Percentiles rank a stretch among this genome's conserved stretches.
These are phyloP conservation scores for Aspergillus arachidicola DNA, from an alignment of 2,329 filamentous ascomycete genomes.

Conservation along the genomic window DNA sequence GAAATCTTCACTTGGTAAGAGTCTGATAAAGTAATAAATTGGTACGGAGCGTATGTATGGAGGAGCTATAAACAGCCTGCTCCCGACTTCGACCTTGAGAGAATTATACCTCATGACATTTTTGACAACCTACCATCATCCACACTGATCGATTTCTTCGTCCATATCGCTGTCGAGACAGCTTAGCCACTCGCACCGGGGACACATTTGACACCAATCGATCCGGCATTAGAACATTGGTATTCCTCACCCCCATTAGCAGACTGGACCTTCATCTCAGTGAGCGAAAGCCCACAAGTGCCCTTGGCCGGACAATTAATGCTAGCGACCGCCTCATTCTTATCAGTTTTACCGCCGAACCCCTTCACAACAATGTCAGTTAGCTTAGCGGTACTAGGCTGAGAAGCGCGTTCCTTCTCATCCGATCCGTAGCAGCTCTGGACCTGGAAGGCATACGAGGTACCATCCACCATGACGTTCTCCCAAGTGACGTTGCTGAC, in stretches of 20 bases:
- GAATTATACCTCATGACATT: too few relatives aligned
- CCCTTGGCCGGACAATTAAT: neutral
- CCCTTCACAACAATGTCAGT: neutral
- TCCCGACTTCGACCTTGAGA: too few relatives aligned
- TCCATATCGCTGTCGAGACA: neutral
- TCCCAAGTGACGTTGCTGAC: slow-evolving; percentile 9
- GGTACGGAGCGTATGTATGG: too few relatives aligned
- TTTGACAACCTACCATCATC: too few relatives aligned
- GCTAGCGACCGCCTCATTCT: neutral
- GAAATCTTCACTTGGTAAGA: too few relatives aligned
- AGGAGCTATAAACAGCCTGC: too few relatives aligned
- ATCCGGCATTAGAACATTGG: neutral
- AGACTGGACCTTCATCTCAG: slow-evolving; percentile 1
- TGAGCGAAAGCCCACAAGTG: neutral
- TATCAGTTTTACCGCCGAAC: neutral
- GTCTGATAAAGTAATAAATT: too few relatives aligned
- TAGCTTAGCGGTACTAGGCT: neutral
- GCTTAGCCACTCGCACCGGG: neutral
- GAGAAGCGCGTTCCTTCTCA: neutral
- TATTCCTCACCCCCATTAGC: neutral
- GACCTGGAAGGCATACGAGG: neutral
- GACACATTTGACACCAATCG: neutral
- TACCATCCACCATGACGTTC: neutral
- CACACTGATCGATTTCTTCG: too few relatives aligned
- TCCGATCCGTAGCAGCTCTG: neutral